Evolutionary conservation across 2,329 filamentous ascomycete genomes (phyloP).

Genomic region (Fusarium acutatum): DNA sequence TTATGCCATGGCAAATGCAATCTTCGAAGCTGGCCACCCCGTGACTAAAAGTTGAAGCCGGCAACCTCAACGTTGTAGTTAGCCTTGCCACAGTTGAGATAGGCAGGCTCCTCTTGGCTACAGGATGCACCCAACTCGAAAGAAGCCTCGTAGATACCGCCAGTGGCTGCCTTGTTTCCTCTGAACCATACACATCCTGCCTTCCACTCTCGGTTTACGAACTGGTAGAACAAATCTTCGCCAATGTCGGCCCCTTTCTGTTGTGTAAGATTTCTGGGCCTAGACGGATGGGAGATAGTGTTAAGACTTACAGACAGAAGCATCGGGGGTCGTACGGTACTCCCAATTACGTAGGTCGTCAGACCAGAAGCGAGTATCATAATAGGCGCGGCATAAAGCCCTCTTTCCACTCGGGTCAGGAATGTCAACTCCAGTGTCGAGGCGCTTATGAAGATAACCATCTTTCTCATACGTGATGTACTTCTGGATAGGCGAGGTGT

Average conservation of each 20-base stretch:
- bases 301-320: neutral
- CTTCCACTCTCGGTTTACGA: neutral
- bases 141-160: neutral
- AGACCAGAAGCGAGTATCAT: neutral
- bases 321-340: neutral
- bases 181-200: neutral
- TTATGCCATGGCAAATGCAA: no score
- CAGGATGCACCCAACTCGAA: neutral
- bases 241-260: neutral
- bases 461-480: neutral
- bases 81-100: neutral
- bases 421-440: neutral
- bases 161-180: neutral
- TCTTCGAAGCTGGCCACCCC: no score
- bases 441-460: neutral
- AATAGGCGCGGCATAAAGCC: neutral
- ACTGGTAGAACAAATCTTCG: neutral
- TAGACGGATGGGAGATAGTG: rapidly evolving
- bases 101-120: neutral
- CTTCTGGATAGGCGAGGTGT: neutral
- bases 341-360: neutral
- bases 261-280: neutral
- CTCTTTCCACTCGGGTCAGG: neutral
- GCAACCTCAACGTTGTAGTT: neutral
- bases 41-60: neutral